These are phyloP conservation scores for Thielaviopsis ethacetica DNA, from an alignment of 2,329 filamentous ascomycete genomes.

Conservation along the genomic window DNA sequence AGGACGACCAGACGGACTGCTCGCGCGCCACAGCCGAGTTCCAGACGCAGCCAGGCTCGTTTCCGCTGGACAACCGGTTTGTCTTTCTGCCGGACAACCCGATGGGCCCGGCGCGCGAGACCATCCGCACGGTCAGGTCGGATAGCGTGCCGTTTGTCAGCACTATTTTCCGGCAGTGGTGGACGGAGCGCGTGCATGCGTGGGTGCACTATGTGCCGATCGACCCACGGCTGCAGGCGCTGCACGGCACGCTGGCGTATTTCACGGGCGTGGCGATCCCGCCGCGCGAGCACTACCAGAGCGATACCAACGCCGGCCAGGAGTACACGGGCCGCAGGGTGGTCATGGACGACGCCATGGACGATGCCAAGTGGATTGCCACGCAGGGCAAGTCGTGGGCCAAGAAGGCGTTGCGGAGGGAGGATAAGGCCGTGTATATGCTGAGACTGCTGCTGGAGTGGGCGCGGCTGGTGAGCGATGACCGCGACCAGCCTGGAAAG, in stretches of 20 bases:
- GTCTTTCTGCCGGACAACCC: constrained; percentile 59
- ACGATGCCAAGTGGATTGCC: constrained; percentile 49
- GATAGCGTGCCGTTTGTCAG: constrained; percentile 52
- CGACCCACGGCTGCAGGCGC: constrained; percentile 53
- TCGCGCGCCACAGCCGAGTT: constrained; percentile 36
- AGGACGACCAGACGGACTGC: constrained; percentile 21
- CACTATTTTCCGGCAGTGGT: constrained; percentile 65
- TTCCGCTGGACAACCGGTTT: constrained; percentile 35
- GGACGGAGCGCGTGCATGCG: constrained; percentile 52
- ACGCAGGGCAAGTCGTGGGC: constrained; percentile 51
- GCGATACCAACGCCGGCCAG: constrained; percentile 19
- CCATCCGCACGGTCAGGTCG: constrained; percentile 40
- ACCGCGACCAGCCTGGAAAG: constrained; percentile 22
- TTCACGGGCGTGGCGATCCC: constrained; percentile 40
- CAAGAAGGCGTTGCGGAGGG: constrained; percentile 41
- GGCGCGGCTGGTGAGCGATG: constrained; percentile 51
- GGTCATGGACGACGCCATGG: constrained; percentile 14
- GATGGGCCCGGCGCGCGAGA: constrained; percentile 48
- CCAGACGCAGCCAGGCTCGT: constrained; percentile 11
- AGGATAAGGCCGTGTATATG: constrained; percentile 69
- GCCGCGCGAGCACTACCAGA: constrained; percentile 15
- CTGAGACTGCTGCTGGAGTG: constrained; percentile 66
- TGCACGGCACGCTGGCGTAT: constrained; percentile 60
- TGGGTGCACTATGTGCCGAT: constrained; percentile 74
- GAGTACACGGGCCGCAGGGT: constrained; percentile 1